A percentile compares a stretch with the other conserved stretches of the same genome.
These are phyloP conservation scores for Trichoderma gracile DNA, from an alignment of 2,329 filamentous ascomycete genomes.

Conservation along the genomic window DNA sequence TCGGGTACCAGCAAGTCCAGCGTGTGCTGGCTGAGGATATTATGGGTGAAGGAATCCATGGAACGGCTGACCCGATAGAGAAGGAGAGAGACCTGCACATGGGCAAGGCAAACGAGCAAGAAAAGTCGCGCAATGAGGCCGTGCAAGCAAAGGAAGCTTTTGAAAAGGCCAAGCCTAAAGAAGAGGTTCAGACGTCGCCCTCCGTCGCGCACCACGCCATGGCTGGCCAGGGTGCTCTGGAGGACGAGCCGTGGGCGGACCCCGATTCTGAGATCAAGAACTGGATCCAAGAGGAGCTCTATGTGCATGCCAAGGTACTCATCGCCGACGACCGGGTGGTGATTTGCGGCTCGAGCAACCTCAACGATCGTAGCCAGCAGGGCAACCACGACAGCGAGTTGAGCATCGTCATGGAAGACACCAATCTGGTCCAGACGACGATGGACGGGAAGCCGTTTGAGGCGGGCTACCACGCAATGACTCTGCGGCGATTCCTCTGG, in stretches of 20 bases:
- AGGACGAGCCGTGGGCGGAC: constrained; percentile 71
- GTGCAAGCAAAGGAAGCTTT: constrained; percentile 54
- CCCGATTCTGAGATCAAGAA: constrained; percentile 77
- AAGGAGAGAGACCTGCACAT: constrained; percentile 52
- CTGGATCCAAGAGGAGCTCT: constrained; percentile 94
- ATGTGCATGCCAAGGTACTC: constrained; percentile 88
- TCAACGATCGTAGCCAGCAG: constrained; percentile 87
- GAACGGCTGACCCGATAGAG: constrained; percentile 44
- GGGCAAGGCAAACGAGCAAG: constrained; percentile 43
- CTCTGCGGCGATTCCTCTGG: constrained; percentile 80
- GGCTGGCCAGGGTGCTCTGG: constrained; percentile 60
- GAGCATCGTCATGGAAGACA: constrained; percentile 86
- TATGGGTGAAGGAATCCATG: constrained; percentile 73
- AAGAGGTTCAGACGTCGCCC: constrained; percentile 41
- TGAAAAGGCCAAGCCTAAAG: constrained; percentile 48
- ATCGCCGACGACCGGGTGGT: constrained; percentile 86
- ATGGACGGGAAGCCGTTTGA: constrained; percentile 80
- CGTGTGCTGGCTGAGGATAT: constrained; percentile 86
- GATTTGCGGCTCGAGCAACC: constrained; percentile 83
- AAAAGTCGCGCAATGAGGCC: constrained; percentile 42
- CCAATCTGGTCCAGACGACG: constrained; percentile 63
- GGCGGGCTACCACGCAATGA: constrained; percentile 79
- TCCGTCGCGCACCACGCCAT: constrained; percentile 78
- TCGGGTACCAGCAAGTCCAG: constrained; percentile 84
- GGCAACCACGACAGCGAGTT: constrained; percentile 91